Evolutionary conservation across 768 basidiomycete genomes (phyloP).

Genomic region (Gymnopilus junonius): DNA sequence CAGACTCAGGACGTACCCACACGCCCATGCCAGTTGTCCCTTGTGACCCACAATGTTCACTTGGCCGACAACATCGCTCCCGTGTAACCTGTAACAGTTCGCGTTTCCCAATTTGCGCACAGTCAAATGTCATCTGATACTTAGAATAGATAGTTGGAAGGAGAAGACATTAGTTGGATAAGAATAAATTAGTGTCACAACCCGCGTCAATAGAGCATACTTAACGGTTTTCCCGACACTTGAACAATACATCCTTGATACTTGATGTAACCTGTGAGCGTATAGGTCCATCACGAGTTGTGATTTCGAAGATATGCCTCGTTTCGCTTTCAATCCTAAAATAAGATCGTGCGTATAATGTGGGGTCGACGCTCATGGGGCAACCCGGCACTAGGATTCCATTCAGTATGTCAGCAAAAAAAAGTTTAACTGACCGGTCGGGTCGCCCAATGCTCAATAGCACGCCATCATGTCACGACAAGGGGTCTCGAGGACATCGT

Average conservation of each 20-base stretch:
- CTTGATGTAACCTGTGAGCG: background rate
- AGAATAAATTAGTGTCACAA: background rate
- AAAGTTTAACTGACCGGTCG: background rate
- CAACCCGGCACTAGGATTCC: background rate
- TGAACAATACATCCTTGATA: background rate
- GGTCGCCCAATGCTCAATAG: background rate
- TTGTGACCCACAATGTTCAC: slow-evolving; percentile 21
- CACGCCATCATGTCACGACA: background rate
- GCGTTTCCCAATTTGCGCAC: slow-evolving; percentile 1
- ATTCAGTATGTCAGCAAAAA: background rate
- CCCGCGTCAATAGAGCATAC: background rate
- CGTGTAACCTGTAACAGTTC: slow-evolving; percentile 9
- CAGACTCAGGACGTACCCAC: background rate
- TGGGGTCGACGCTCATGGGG: background rate
- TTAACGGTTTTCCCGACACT: background rate
- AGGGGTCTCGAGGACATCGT: background rate
- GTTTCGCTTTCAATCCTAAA: background rate
- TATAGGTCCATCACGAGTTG: background rate
- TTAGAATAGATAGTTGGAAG: background rate
- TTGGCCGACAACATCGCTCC: slow-evolving; percentile 23
- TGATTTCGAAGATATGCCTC: too few species aligned
- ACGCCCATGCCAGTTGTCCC: slow-evolving; percentile 1
- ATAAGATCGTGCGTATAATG: background rate
- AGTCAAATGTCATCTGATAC: slow-evolving; percentile 25
- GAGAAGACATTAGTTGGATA: background rate